phyloP scores from a whole-genome alignment of 2,329 filamentous ascomycete species.

The Neurospora crassa region DNA sequence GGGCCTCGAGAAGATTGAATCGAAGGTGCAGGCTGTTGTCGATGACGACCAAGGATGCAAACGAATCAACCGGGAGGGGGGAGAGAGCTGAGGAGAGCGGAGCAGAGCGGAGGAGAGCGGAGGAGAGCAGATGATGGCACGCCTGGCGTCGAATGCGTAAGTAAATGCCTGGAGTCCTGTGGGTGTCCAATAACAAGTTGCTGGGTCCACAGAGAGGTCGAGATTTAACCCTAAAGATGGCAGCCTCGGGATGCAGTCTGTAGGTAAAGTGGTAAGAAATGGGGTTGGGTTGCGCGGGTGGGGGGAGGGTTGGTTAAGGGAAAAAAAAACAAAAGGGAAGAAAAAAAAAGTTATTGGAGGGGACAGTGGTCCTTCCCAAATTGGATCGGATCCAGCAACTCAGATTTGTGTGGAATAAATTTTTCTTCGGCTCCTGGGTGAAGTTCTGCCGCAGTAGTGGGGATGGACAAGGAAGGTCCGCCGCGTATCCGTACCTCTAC shows the following conservation, averaged over 20 bases:
- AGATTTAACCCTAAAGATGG: not conserved
- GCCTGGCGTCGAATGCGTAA: not conserved
- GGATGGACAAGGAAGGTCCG: conserved; percentile 13
- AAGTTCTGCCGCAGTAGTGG: conserved; percentile 17
- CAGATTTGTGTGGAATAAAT: conserved; percentile 31
- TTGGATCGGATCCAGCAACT: conserved; percentile 12
- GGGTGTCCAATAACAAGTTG: not conserved
- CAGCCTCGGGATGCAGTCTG: not conserved
- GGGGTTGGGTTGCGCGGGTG: conserved; percentile 1
- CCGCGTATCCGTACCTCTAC: conserved; percentile 10
- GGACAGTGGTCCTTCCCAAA: conserved; percentile 14
- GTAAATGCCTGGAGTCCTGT: not conserved
- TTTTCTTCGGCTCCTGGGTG: conserved; percentile 25
- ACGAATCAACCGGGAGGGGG: not conserved
- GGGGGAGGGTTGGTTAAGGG: conserved; percentile 5
- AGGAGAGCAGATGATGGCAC: not conserved
- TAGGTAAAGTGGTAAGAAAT: not conserved
- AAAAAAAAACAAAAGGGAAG: conserved; percentile 9
- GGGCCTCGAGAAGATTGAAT: not conserved
- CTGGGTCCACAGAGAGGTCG: not conserved
- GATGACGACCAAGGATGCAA: not conserved
- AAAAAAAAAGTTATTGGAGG: conserved; percentile 15
- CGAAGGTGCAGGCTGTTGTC: not conserved
- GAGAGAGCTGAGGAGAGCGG: not conserved
- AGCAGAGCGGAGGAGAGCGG: not conserved